These are phyloP conservation scores for Vitis cinerea DNA, from an alignment of 164 flowering plant genomes.

Conservation along the genomic window DNA sequence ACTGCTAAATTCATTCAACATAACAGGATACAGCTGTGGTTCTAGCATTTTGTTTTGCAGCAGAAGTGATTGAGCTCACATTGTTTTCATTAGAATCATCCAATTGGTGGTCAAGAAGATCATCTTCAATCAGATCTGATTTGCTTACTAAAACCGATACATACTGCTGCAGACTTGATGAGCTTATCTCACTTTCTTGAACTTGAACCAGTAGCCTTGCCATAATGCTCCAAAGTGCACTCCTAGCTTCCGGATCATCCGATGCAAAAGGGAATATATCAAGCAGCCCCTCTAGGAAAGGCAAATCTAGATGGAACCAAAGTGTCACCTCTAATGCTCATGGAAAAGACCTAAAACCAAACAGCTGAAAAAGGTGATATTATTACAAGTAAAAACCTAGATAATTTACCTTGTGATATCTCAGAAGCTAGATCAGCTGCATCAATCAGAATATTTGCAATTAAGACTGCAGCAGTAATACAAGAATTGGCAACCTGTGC, in stretches of 20 bases:
- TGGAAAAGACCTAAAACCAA: not conserved
- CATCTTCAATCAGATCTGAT: constrained; percentile 71
- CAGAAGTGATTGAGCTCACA: constrained; percentile 15
- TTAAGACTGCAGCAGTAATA: constrained; percentile 66
- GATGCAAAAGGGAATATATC: constrained; percentile 69
- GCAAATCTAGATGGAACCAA: constrained; percentile 47
- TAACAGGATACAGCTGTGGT: constrained; percentile 65
- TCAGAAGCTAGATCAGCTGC: constrained; percentile 46
- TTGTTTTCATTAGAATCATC: constrained; percentile 29
- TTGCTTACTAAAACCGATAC: constrained; percentile 49
- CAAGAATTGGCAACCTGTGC: constrained; percentile 72
- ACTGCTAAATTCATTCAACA: not conserved
- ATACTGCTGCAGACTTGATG: constrained; percentile 36
- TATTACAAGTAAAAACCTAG: not conserved
- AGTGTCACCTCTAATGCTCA: constrained; percentile 16
- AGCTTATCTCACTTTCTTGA: constrained; percentile 45
- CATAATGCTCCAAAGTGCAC: constrained; percentile 81
- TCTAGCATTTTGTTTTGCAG: constrained; percentile 29
- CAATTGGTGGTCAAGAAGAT: constrained; percentile 51
- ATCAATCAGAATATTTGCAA: constrained; percentile 84
- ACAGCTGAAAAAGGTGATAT: not conserved
- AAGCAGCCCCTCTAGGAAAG: constrained; percentile 68
- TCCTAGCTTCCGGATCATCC: constrained; percentile 71
- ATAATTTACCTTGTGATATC: constrained; percentile 57
- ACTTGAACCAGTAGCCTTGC: constrained; percentile 51